Base-by-base conservation (phyloP, 768 basidiomycete species). In the Russula compacta region DNA sequence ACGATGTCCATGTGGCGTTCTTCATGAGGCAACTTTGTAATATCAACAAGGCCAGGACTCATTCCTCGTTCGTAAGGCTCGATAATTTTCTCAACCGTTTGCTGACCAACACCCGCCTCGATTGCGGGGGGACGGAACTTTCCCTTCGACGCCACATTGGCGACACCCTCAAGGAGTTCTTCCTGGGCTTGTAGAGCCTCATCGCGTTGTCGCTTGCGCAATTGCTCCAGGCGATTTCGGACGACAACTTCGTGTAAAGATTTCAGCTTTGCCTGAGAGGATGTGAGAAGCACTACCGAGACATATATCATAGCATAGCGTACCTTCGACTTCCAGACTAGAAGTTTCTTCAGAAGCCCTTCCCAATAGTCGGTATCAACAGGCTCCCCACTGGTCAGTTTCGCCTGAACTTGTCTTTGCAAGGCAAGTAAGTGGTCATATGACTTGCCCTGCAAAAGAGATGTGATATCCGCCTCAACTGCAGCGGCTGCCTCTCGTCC, bases 361-460 rank as follows among this genome's bases (percentile, higher is more conserved):
- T 98, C 97, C 97, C 97, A 99, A 70, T 98, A 99, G 72, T 99
- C 97, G 11, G 85, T 89, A 73, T 99, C 97, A 39, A 99, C 82
- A 2, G 94, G 94, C 73, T 98, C 95, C 38, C 94, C 92, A 64
- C 92, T 92, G 0, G 83, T 77, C 3, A 98, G 81, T 73, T 98
- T 98, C 53, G 80, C 81, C 69, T 94, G 92, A 11, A 98, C 86
- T 69, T 86, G 86, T 59, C 82, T 81, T 73, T 99, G 97, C 50
- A 99, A 78, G 35, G 80, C 80, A 29, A 81, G 79, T 44, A 99
- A 81, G 66, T 97, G 87, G 4, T 93, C 86, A 61, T 92, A 87
- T 6, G 87, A 81, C 75, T 98, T 95, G 40, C 89, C 91, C 9
- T 84, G 80, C 29, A 99, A 80, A 46, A 98, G 77, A 1, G 81